Evolutionary conservation across 2,329 filamentous ascomycete species (phyloP).

Genomic region (Pseudopithomyces maydicus): DNA sequence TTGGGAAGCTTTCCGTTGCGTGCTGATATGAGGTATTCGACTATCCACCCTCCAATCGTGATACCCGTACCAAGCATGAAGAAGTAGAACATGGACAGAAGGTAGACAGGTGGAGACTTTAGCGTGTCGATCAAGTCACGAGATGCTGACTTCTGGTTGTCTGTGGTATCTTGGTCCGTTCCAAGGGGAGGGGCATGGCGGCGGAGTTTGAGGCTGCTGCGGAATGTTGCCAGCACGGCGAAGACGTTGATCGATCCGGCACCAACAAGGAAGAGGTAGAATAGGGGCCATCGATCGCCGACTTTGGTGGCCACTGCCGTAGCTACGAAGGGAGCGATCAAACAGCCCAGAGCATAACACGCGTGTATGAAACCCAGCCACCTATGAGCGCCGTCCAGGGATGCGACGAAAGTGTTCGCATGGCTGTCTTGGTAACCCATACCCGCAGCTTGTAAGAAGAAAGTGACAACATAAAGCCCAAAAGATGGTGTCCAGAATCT

Average conservation of each 20-base stretch:
- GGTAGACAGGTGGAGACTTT: constrained; percentile 57
- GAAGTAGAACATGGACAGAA: constrained; percentile 67
- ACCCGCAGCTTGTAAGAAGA: constrained; percentile 63
- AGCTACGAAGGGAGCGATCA: constrained; percentile 60
- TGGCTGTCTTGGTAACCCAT: constrained; percentile 69
- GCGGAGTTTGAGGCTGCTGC: constrained; percentile 50
- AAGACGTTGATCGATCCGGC: constrained; percentile 58
- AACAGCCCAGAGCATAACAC: constrained; percentile 62
- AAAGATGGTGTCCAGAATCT: constrained; percentile 64
- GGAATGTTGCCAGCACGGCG: constrained; percentile 56
- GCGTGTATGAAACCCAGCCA: constrained; percentile 70
- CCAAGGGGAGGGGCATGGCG: neutral
- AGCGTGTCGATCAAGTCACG: constrained; percentile 54
- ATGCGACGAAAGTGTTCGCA: constrained; percentile 65
- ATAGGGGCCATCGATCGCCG: constrained; percentile 60
- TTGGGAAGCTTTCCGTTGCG: constrained; percentile 61
- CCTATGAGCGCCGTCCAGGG: constrained; percentile 58
- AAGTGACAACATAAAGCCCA: constrained; percentile 61
- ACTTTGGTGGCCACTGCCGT: constrained; percentile 38
- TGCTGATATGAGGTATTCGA: constrained; percentile 67
- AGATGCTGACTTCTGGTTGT: constrained; percentile 41
- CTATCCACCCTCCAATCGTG: constrained; percentile 67
- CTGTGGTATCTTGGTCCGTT: neutral
- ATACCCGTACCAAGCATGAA: constrained; percentile 63
- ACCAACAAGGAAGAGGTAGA: constrained; percentile 61